Conservation (phyloP, 2,329 filamentous ascomycete genomes). For the Neopestalotiopsis rosae region DNA sequence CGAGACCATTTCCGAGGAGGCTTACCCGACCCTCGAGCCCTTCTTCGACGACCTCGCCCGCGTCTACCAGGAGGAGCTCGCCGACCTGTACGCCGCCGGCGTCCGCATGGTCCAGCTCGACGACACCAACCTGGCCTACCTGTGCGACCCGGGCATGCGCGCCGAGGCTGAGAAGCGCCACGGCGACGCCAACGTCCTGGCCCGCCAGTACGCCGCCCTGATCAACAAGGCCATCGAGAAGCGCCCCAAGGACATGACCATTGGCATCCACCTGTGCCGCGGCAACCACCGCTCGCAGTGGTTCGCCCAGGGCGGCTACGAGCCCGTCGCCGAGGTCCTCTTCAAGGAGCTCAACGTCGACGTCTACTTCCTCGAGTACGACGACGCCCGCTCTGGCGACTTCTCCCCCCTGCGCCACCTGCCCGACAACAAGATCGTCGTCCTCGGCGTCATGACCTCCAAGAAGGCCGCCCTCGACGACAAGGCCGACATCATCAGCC, state of each 20-base stretch:
- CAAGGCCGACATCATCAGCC: constrained; percentile 41
- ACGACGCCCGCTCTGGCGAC: constrained; percentile 60
- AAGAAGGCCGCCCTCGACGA: constrained; percentile 64
- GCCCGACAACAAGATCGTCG: constrained; percentile 58
- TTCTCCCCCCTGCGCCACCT: constrained; percentile 60
- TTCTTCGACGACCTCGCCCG: constrained; percentile 61
- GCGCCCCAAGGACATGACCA: constrained; percentile 57
- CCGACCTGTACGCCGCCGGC: constrained; percentile 54
- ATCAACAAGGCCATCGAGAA: constrained; percentile 60
- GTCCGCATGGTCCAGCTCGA: constrained; percentile 63
- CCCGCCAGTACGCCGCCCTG: constrained; percentile 56
- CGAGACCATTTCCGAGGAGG: constrained; percentile 55
- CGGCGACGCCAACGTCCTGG: constrained; percentile 53
- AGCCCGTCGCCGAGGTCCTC: constrained; percentile 61
- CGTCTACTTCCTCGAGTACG: constrained; percentile 65
- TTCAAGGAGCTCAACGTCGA: constrained; percentile 62
- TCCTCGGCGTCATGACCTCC: constrained; percentile 59
- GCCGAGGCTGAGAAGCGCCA: constrained; percentile 56
- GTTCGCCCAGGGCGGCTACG: constrained; percentile 64
- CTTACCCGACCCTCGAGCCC: constrained; percentile 58
- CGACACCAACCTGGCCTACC: constrained; percentile 65
- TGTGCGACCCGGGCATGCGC: constrained; percentile 62
- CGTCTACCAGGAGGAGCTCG: constrained; percentile 61
- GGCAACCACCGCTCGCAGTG: constrained; percentile 63
- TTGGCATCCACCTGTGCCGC: constrained; percentile 62